A percentile compares a stretch with the other conserved stretches of the same genome.
Conservation (phyloP, 352 stramenopile genomes). For the Pilasporangium apinafurcum region DNA sequence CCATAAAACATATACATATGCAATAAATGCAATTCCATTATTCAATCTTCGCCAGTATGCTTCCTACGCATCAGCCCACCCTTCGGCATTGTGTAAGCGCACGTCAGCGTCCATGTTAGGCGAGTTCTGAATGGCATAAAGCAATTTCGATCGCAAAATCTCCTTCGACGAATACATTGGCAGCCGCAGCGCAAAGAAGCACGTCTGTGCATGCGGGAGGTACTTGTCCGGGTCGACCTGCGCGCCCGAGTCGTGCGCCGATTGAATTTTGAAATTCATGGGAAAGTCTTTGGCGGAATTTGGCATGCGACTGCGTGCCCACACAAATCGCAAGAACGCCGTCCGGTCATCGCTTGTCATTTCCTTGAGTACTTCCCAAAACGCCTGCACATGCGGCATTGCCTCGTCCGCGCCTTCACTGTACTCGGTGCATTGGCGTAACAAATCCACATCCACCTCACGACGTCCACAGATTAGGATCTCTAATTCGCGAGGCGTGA, state of each 20-base stretch:
- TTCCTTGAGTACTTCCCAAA: conserved; percentile 96
- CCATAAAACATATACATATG: no score
- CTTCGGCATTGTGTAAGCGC: conserved; percentile 88
- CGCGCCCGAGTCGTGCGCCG: conserved; percentile 74
- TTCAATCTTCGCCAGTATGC: no score
- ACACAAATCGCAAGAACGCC: conserved; percentile 97
- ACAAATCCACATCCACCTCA: conserved; percentile 95
- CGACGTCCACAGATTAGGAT: conserved; percentile 94
- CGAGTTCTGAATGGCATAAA: conserved; percentile 95
- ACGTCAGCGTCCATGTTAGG: conserved; percentile 94
- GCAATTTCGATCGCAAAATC: conserved; percentile 75
- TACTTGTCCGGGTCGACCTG: conserved; percentile 83
- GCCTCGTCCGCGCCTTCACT: conserved; percentile 90
- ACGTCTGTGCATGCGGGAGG: conserved; percentile 98
- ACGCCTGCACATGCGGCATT: conserved; percentile 88
- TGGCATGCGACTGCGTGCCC: conserved; percentile 95
- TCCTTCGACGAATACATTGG: conserved; percentile 93
- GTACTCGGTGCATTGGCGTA: conserved; percentile 96
- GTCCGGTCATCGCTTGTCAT: conserved; percentile 94
- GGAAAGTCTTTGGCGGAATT: conserved; percentile 96
- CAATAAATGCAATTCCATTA: no score
- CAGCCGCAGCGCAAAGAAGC: conserved; percentile 97
- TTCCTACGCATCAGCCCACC: conserved; percentile 78
- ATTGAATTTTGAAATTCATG: conserved; percentile 92
- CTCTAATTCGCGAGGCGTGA: conserved; percentile 95